A percentile compares a stretch with the other conserved stretches of the same genome.
These are phyloP conservation scores for Zopfia rhizophila DNA, from an alignment of 2,329 filamentous ascomycete species.

Conservation along the genomic window DNA sequence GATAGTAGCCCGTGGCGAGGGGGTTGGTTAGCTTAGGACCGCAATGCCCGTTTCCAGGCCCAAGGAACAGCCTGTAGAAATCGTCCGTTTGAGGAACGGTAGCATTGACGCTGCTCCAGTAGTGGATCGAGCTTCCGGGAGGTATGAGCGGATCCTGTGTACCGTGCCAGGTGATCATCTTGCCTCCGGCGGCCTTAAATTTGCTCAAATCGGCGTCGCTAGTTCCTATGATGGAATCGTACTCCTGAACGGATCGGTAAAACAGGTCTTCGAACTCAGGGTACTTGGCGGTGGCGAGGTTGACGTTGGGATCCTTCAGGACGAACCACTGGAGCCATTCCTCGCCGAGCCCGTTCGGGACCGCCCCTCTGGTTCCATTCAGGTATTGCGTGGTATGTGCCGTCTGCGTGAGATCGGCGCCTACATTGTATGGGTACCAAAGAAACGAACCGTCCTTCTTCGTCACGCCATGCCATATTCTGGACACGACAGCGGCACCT, in stretches of 20 bases:
- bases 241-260: slow-evolving; percentile 38
- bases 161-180: slow-evolving; percentile 59
- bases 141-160: background rate
- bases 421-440: slow-evolving; percentile 10
- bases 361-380: background rate
- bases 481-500: slow-evolving; percentile 41
- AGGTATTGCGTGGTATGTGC: slow-evolving; percentile 1
- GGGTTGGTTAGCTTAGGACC: too few species aligned
- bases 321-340: slow-evolving; percentile 35
- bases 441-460: slow-evolving; percentile 5
- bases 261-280: slow-evolving; percentile 35
- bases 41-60: slow-evolving; percentile 22
- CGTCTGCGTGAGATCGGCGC: slow-evolving; percentile 12
- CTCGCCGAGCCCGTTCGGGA: slow-evolving; percentile 27
- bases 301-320: slow-evolving; percentile 2
- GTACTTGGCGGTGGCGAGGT: slow-evolving; percentile 36
- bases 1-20: background rate
- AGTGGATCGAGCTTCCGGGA: background rate
- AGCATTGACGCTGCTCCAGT: background rate
- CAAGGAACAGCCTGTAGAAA: slow-evolving; percentile 24
- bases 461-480: slow-evolving; percentile 27
- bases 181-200: slow-evolving; percentile 52
- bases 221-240: slow-evolving; percentile 49
- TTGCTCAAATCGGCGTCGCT: slow-evolving; percentile 49
- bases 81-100: slow-evolving; percentile 14